A percentile compares a stretch with the other conserved stretches of the same genome.
Conservation (phyloP, 306 rosid species). For the Arachis hypogaea region DNA sequence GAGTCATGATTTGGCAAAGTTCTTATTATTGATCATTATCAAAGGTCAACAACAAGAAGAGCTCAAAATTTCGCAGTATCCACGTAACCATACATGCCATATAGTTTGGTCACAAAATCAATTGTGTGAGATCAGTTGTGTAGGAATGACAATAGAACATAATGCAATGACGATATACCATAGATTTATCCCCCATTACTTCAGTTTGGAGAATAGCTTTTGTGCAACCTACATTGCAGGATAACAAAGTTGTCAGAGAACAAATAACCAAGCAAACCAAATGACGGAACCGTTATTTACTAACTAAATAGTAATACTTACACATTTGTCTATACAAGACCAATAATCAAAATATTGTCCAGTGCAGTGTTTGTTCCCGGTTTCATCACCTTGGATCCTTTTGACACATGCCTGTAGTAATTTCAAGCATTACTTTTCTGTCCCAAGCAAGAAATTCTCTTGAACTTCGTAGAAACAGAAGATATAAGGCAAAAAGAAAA, state of each 20-base stretch:
- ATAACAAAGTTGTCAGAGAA: slow-evolving; percentile 13
- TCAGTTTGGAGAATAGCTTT: slow-evolving; percentile 66
- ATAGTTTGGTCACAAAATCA: slow-evolving; percentile 42
- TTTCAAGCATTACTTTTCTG: slow-evolving; percentile 25
- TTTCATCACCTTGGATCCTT: slow-evolving; percentile 79
- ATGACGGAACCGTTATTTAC: not conserved
- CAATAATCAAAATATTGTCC: slow-evolving; percentile 98
- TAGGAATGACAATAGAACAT: slow-evolving; percentile 34
- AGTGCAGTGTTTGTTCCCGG: slow-evolving; percentile 94
- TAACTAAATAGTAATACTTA: slow-evolving; percentile 48
- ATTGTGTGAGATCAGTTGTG: slow-evolving; percentile 34
- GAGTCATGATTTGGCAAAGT: slow-evolving; percentile 29
- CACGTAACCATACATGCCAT: slow-evolving; percentile 36
- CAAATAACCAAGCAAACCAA: slow-evolving; percentile 7
- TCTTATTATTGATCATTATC: slow-evolving; percentile 60
- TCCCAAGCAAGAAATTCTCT: not conserved
- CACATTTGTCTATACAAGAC: slow-evolving; percentile 96
- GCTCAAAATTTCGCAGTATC: slow-evolving; percentile 43
- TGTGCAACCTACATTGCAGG: slow-evolving; percentile 80
- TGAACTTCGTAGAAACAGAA: not conserved
- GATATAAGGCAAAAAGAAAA: slow-evolving; percentile 15
- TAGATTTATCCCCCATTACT: slow-evolving; percentile 49
- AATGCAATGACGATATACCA: slow-evolving; percentile 34
- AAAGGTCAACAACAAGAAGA: slow-evolving; percentile 30
- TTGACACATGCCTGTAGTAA: slow-evolving; percentile 77